Evolutionary conservation across 2,329 filamentous ascomycete species (phyloP).

Genomic region (Hymenoscyphus infarciens): DNA sequence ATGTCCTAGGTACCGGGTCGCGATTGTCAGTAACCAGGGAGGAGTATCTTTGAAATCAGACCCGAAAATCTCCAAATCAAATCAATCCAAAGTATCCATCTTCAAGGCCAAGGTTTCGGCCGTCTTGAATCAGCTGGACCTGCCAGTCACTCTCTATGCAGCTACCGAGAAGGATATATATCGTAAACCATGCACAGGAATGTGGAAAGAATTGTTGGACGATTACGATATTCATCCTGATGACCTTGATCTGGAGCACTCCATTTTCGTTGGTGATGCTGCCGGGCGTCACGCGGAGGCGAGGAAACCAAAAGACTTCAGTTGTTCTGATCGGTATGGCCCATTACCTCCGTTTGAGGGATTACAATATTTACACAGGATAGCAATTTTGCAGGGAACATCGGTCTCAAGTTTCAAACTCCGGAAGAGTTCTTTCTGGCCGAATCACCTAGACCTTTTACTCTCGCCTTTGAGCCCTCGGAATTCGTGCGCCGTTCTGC

Average conservation of each 20-base stretch:
- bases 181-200: conserved; percentile 82
- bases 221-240: conserved; percentile 43
- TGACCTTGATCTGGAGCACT: conserved; percentile 65
- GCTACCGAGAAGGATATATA: conserved; percentile 79
- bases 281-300: conserved; percentile 52
- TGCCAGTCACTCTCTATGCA: conserved; percentile 80
- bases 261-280: conserved; percentile 89
- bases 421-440: conserved; percentile 89
- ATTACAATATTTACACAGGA: conserved; percentile 16
- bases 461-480: conserved; percentile 67
- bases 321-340: conserved; percentile 53
- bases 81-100: conserved; percentile 65
- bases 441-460: conserved; percentile 61
- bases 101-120: conserved; percentile 78
- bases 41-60: conserved; percentile 73
- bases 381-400: conserved; percentile 80
- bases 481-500: conserved; percentile 44
- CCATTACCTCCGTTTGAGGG: not conserved
- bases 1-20: conserved; percentile 60
- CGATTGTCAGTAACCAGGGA: conserved; percentile 86
- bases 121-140: conserved; percentile 66
- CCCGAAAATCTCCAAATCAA: conserved; percentile 63
- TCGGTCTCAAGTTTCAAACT: conserved; percentile 75
- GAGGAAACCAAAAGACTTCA: conserved; percentile 55
- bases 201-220: conserved; percentile 71